These are phyloP conservation scores for Santalum album DNA, from an alignment of 164 flowering plant species.

Conservation along the genomic window DNA sequence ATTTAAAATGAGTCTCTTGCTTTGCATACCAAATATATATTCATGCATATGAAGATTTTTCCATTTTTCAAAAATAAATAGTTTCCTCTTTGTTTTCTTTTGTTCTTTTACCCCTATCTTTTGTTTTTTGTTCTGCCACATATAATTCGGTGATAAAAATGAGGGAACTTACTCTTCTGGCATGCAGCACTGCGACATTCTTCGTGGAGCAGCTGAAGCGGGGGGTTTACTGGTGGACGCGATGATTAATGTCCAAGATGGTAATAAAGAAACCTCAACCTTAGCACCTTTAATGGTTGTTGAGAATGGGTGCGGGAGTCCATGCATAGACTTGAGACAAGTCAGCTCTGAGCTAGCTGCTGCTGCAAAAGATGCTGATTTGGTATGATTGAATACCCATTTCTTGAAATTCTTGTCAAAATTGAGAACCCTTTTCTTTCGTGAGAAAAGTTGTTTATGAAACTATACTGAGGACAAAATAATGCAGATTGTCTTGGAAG, in stretches of 20 bases:
- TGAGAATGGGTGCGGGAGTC: conserved; percentile 98
- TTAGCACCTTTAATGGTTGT: conserved; percentile 86
- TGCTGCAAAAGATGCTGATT: conserved; percentile 89
- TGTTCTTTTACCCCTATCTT: too few species aligned
- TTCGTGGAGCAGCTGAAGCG: conserved; percentile 90
- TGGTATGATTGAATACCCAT: conserved; percentile 55
- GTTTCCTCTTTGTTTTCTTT: too few species aligned
- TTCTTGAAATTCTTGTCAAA: too few species aligned
- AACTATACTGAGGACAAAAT: too few species aligned
- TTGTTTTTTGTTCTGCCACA: too few species aligned
- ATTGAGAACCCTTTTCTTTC: too few species aligned
- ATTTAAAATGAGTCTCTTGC: too few species aligned
- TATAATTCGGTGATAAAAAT: too few species aligned
- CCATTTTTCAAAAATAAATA: too few species aligned
- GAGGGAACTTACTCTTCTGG: conserved; percentile 6
- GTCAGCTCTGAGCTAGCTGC: conserved; percentile 98
- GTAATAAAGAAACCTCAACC: conserved; percentile 34
- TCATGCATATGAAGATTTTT: too few species aligned
- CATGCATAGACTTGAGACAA: conserved; percentile 93
- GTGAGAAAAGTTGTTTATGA: too few species aligned
- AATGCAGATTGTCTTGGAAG: conserved; percentile 85
- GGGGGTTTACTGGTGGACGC: conserved; percentile 97
- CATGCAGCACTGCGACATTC: conserved; percentile 87
- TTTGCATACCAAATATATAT: too few species aligned
- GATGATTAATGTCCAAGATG: conserved; percentile 52